Evolutionary conservation across 306 rosid species (phyloP).

Genomic region (Acmispon strigosus): DNA sequence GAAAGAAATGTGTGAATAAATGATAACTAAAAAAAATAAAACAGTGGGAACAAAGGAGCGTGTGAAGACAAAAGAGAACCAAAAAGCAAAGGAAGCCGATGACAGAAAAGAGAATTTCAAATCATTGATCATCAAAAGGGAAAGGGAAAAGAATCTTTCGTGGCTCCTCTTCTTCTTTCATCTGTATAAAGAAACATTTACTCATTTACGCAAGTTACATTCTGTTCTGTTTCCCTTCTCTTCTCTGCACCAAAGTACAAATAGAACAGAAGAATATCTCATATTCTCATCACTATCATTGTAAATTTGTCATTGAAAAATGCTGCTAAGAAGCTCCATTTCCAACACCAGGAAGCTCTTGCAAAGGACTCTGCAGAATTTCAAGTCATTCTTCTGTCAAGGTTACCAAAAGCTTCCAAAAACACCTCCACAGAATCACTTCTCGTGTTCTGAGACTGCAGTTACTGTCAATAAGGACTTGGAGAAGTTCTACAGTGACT

Average conservation of each 20-base stretch:
- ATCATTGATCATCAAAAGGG: background rate
- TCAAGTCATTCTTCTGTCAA: constrained; percentile 59
- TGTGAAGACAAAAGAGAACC: constrained; percentile 28
- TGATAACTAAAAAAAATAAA: no score
- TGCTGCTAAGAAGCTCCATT: constrained; percentile 60
- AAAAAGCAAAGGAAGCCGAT: constrained; percentile 22
- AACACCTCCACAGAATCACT: constrained; percentile 24
- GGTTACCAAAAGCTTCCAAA: constrained; percentile 68
- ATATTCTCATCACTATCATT: background rate
- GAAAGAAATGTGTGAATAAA: no score
- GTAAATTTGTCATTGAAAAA: constrained; percentile 24
- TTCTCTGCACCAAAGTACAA: background rate
- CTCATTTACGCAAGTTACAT: background rate
- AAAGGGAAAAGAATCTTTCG: constrained; percentile 35
- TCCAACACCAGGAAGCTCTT: constrained; percentile 68
- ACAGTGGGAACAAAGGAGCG: constrained; percentile 48
- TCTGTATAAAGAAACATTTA: constrained; percentile 44
- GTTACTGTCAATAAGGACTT: constrained; percentile 15
- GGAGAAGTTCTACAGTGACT: constrained; percentile 47
- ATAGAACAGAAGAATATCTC: background rate
- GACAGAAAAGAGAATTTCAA: constrained; percentile 10
- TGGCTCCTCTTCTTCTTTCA: constrained; percentile 40
- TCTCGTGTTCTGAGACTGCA: constrained; percentile 13
- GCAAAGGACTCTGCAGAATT: constrained; percentile 40
- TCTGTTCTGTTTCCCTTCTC: background rate